These are phyloP conservation scores for Jamesozyma jinghongensis DNA, from an alignment of 805 yeast species.

Conservation along the genomic window DNA sequence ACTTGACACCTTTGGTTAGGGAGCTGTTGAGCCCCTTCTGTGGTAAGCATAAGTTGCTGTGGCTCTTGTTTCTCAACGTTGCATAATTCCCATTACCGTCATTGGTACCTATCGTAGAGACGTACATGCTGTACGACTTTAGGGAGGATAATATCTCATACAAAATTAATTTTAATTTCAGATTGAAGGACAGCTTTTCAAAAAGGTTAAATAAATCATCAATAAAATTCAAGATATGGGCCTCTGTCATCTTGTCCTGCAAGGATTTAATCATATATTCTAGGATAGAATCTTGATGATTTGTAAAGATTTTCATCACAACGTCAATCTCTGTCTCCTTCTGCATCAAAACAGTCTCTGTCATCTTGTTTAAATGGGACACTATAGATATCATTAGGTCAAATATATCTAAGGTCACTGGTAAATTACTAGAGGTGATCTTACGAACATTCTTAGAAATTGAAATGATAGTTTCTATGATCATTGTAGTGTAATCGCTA, in stretches of 20 bases:
- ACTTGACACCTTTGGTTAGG: background rate
- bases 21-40: background rate
- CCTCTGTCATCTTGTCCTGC: conserved; percentile 3
- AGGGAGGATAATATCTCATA: conserved; percentile 27
- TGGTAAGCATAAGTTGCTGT: background rate
- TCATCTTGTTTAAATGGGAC: conserved; percentile 8
- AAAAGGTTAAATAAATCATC: conserved; percentile 16
- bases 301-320: conserved; percentile 20
- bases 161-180: conserved; percentile 24
- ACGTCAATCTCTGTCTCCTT: conserved; percentile 15
- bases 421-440: conserved; percentile 3
- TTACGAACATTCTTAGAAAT: conserved; percentile 17
- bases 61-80: background rate
- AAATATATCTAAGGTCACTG: conserved; percentile 4
- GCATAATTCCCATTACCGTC: conserved; percentile 2
- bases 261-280: conserved; percentile 12
- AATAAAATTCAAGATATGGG: conserved; percentile 8
- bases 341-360: conserved; percentile 6
- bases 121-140: conserved; percentile 22
- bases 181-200: conserved; percentile 20
- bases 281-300: conserved; percentile 24
- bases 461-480: conserved; percentile 17
- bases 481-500: conserved; percentile 11
- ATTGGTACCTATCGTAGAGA: conserved; percentile 9
- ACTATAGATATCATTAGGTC: conserved; percentile 10